Conservation (phyloP, 306 rosid genomes). For the Pyrus bretschneideri region DNA sequence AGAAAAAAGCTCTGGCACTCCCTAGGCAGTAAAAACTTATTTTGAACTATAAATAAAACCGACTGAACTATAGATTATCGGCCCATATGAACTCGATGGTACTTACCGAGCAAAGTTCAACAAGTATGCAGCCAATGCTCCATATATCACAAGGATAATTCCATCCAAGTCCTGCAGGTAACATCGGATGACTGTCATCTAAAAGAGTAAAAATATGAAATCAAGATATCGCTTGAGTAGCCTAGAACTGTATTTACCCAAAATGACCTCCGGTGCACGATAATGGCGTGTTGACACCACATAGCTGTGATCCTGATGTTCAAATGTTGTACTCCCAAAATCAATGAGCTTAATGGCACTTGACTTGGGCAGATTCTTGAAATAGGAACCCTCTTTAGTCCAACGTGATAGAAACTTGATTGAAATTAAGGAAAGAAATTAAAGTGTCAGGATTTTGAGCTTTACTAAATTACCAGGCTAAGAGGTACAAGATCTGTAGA, state of each 20-base stretch:
- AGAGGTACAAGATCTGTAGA: slow-evolving; percentile 1
- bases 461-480: neutral
- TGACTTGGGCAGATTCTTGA: slow-evolving; percentile 73
- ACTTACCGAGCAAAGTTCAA: slow-evolving; percentile 89
- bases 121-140: slow-evolving; percentile 85
- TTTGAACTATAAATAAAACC: neutral
- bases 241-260: slow-evolving; percentile 40
- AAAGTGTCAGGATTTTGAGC: neutral
- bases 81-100: neutral
- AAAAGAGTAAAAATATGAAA: neutral
- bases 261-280: slow-evolving; percentile 76
- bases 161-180: slow-evolving; percentile 79
- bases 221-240: neutral
- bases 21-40: neutral
- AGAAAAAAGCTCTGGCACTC: neutral
- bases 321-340: slow-evolving; percentile 78
- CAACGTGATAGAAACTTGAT: slow-evolving; percentile 55
- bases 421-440: slow-evolving; percentile 6
- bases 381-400: slow-evolving; percentile 58
- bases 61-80: neutral
- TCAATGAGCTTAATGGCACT: slow-evolving; percentile 79
- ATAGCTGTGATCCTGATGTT: slow-evolving; percentile 74
- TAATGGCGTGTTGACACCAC: slow-evolving; percentile 84
- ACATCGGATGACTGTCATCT: slow-evolving; percentile 3
- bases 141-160: slow-evolving; percentile 80